Percentiles rank a stretch among this genome's conserved stretches.
Conservation (phyloP, 305 asterid genomes). For the Rubia balearica region DNA sequence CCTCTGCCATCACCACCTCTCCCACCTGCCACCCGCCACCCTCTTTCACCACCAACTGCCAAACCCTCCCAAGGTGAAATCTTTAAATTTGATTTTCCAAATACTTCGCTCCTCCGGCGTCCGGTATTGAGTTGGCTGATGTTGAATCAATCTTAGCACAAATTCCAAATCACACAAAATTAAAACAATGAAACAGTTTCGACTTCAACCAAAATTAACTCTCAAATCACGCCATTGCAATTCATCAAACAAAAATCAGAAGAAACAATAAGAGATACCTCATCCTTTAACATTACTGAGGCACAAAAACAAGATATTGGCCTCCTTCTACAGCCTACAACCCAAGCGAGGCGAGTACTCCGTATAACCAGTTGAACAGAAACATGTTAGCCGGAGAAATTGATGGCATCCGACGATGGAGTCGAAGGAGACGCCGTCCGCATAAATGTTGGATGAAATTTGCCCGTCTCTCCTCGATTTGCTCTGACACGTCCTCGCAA, state of each 20-base stretch:
- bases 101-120: slow-evolving; percentile 93
- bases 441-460: too few species aligned
- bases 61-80: slow-evolving; percentile 82
- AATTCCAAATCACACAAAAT: not conserved
- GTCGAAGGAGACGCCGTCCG: too few species aligned
- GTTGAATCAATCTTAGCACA: slow-evolving; percentile 88
- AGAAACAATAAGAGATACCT: slow-evolving; percentile 31
- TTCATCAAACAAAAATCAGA: not conserved
- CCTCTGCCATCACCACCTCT: too few species aligned
- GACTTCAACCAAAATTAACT: not conserved
- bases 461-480: too few species aligned
- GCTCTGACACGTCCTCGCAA: too few species aligned
- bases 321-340: slow-evolving; percentile 71
- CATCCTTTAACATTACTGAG: slow-evolving; percentile 81
- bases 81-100: slow-evolving; percentile 87
- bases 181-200: not conserved
- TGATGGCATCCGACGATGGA: too few species aligned
- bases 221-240: not conserved
- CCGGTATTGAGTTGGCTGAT: slow-evolving; percentile 93
- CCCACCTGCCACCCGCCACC: too few species aligned
- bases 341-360: slow-evolving; percentile 75
- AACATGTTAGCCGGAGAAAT: slow-evolving; percentile 36
- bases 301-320: too few species aligned
- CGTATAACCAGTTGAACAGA: slow-evolving; percentile 84
- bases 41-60: too few species aligned